phyloP scores from a whole-genome alignment of 768 basidiomycete genomes.

The Leccinum sublutescens region DNA sequence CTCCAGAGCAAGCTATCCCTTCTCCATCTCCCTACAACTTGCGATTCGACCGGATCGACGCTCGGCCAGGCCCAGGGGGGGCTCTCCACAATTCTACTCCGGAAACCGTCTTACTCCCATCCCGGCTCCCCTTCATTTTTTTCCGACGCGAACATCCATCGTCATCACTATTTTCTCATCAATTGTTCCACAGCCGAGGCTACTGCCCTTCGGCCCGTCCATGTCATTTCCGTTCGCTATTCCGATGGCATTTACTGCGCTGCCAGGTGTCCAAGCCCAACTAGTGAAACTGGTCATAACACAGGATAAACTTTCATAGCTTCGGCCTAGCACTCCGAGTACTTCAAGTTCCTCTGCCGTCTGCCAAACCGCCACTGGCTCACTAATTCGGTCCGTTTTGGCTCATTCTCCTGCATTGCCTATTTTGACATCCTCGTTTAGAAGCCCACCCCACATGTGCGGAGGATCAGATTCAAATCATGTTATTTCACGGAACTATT shows the following conservation, averaged over 20 bases:
- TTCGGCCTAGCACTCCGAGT: background rate
- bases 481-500: slow-evolving; percentile 20
- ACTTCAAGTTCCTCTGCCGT: slow-evolving; percentile 1
- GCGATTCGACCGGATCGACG: slow-evolving; percentile 29
- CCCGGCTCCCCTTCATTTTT: background rate
- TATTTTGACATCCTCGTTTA: slow-evolving; percentile 16
- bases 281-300: background rate
- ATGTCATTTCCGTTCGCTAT: slow-evolving; percentile 19
- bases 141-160: background rate
- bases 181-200: background rate
- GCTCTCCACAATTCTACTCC: background rate
- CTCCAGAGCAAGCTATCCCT: slow-evolving; percentile 1
- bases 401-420: slow-evolving; percentile 13
- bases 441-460: slow-evolving; percentile 26
- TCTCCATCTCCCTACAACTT: slow-evolving; percentile 1
- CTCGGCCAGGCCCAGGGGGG: slow-evolving; percentile 4
- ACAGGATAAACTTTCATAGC: slow-evolving; percentile 2
- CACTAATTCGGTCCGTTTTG: slow-evolving; percentile 1
- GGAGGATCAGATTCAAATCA: slow-evolving; percentile 26
- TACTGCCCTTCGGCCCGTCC: background rate
- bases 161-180: slow-evolving; percentile 4
- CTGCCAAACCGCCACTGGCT: slow-evolving; percentile 9
- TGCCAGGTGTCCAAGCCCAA: background rate
- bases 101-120: background rate
- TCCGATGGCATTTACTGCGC: slow-evolving; percentile 9